These are phyloP conservation scores for Paecilomyces sp. DNA, from an alignment of 2,329 filamentous ascomycete genomes.

Conservation along the genomic window DNA sequence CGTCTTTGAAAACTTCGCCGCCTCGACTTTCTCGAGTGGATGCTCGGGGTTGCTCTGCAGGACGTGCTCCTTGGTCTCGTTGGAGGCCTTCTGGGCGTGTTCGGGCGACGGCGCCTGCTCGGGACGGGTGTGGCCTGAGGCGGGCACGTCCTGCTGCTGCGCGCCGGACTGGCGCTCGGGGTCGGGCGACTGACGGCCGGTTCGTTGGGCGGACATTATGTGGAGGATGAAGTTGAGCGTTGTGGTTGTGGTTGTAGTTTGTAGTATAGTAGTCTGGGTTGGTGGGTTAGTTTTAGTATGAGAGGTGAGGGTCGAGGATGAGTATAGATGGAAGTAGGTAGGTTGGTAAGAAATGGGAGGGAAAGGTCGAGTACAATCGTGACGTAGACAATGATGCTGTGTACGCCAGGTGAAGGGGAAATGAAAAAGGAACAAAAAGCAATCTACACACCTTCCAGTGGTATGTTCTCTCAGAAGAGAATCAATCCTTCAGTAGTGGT, in stretches of 20 bases:
- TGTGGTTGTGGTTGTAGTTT: slow-evolving; percentile 10
- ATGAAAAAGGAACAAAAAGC: not conserved
- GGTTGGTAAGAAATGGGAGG: no score
- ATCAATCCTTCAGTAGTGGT: no score
- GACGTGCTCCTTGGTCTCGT: slow-evolving; percentile 16
- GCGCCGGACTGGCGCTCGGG: slow-evolving; percentile 60
- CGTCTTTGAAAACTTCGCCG: slow-evolving; percentile 20
- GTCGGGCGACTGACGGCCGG: slow-evolving; percentile 70
- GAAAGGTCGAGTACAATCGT: not conserved
- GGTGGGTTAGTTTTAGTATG: not conserved
- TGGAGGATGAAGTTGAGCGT: slow-evolving; percentile 24
- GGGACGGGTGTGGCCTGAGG: slow-evolving; percentile 52
- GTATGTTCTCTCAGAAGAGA: no score
- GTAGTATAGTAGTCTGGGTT: slow-evolving; percentile 14
- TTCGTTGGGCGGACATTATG: slow-evolving; percentile 56
- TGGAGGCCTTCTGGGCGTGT: slow-evolving; percentile 16
- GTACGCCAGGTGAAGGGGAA: not conserved
- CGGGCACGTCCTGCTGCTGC: slow-evolving; percentile 56
- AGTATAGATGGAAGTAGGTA: not conserved
- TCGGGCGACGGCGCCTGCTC: slow-evolving; percentile 38
- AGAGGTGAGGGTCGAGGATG: not conserved
- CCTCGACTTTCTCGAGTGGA: slow-evolving; percentile 30
- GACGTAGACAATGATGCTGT: not conserved
- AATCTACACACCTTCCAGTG: not conserved
- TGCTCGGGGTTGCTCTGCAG: slow-evolving; percentile 38